Base-by-base conservation (phyloP, 1,139 yeast genomes). In the Blastobotrys petasosporus region DNA sequence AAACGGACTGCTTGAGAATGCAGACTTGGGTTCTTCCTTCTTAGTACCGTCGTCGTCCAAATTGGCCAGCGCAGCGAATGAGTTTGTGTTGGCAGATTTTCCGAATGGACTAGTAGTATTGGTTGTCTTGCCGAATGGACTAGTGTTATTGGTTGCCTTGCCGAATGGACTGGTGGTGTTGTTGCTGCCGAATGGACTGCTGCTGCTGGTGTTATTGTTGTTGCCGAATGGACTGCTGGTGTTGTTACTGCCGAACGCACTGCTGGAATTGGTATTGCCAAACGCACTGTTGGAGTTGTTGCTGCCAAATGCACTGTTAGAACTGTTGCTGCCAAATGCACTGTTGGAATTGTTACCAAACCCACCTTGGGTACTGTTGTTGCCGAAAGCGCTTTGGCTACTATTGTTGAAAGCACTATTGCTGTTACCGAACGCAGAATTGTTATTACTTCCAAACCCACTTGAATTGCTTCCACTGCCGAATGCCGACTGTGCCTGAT, bases 211-310 rank as follows among this genome's bases (percentile, higher is more conserved):
- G n/a, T n/a, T n/a, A n/a, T 39, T 30, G n/a, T 11, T 38, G 4
- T 4, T 6, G 12, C 34, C 34, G 34, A 32, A 34, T 16, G 37
- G 37, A 12, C 13, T 38, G 8, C 31, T 30, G 36, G 30, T 39
- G n/a, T 39, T 30, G n/a, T 11, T 38, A 3, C 5, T 6, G 12
- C 34, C 34, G 12, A 29, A 28, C 13, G 41, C 20, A 38, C 34
- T 30, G 34, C 44, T 36, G 42, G 6, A 32, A 35, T 15, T 39
- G 33, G 51, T 32, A 23, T 52, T 44, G 13, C 55, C 59, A 28
- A 29, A 28, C 13, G 41, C 20, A 38, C 34, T 30, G 34, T 45
- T 36, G 42, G 6, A 32, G 37, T 15, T 39, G 33, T 50, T 32
- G 25, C 51, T 44, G 13, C 55, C 59, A 30, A 31, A 30, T 30